phyloP scores from a whole-genome alignment of 2,329 filamentous ascomycete species.

The Penicillium sp. region DNA sequence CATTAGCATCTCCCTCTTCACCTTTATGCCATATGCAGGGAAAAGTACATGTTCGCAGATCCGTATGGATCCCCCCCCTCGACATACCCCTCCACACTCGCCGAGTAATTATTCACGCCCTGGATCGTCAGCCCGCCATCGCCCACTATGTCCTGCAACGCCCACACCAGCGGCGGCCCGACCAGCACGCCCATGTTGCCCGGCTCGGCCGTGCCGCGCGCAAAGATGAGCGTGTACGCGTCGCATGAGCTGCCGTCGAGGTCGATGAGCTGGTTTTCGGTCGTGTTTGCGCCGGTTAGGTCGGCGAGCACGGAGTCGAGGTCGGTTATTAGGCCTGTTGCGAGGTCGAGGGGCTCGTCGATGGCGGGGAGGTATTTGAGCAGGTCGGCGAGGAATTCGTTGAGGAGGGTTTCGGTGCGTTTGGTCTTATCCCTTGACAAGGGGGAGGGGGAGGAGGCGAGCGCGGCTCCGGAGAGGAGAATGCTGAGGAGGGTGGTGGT shows the following conservation, averaged over 20 bases:
- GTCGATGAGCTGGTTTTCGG: slow-evolving; percentile 15
- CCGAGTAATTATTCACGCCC: slow-evolving; percentile 20
- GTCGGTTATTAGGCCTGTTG: slow-evolving; percentile 9
- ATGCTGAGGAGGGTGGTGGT: not conserved
- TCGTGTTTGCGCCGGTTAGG: slow-evolving; percentile 14
- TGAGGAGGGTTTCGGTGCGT: slow-evolving; percentile 8
- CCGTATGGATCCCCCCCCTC: slow-evolving; percentile 17
- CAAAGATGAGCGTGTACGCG: slow-evolving; percentile 19
- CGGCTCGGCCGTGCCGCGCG: slow-evolving; percentile 19
- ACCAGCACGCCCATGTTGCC: slow-evolving; percentile 18
- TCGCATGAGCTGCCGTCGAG: slow-evolving; percentile 9
- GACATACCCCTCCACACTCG: slow-evolving; percentile 18
- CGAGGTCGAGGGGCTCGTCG: slow-evolving; percentile 10
- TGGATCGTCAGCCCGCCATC: slow-evolving; percentile 16
- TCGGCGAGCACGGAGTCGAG: slow-evolving; percentile 13
- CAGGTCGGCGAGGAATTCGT: slow-evolving; percentile 14
- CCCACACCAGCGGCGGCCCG: slow-evolving; percentile 19
- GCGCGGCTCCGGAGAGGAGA: not conserved
- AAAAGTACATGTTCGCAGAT: slow-evolving; percentile 15
- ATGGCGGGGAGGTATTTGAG: slow-evolving; percentile 14
- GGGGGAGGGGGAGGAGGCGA: not conserved
- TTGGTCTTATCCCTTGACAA: not conserved
- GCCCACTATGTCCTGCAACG: slow-evolving; percentile 14
- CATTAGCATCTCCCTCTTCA: not conserved
- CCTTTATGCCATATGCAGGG: not conserved